These are phyloP conservation scores for Caryocar brasiliense DNA, from an alignment of 441 rosid genomes.

Conservation along the genomic window DNA sequence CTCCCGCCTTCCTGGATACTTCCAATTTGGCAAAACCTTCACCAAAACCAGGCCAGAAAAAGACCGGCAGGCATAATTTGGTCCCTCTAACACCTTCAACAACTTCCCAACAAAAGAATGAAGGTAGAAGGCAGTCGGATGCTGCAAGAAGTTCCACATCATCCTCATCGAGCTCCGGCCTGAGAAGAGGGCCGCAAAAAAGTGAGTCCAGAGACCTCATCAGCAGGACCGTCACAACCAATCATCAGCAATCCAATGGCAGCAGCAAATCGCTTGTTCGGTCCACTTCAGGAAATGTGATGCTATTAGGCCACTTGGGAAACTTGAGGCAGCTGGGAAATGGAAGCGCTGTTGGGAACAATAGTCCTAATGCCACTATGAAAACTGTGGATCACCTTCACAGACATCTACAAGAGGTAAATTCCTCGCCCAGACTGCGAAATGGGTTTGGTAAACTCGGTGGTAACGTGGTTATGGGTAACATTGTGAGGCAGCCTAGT, in stretches of 20 bases:
- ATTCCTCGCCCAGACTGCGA: slow-evolving; percentile 12
- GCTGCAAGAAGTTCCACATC: slow-evolving; percentile 36
- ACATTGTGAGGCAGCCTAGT: slow-evolving; percentile 44
- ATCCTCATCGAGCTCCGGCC: slow-evolving; percentile 23
- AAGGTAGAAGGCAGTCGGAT: slow-evolving; percentile 19
- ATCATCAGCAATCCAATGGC: slow-evolving; percentile 19
- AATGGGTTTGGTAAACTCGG: slow-evolving; percentile 18
- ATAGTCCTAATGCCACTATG: slow-evolving; percentile 23
- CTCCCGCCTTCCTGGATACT: slow-evolving; percentile 10
- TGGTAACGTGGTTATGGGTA: slow-evolving; percentile 41
- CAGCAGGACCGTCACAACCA: slow-evolving; percentile 10
- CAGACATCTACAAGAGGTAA: slow-evolving; percentile 12
- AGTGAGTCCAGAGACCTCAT: slow-evolving; percentile 25
- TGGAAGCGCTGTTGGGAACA: slow-evolving; percentile 9
- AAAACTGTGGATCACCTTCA: slow-evolving; percentile 16
- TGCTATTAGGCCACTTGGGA: slow-evolving; percentile 32
- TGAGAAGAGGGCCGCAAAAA: background rate
- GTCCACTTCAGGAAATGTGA: slow-evolving; percentile 32
- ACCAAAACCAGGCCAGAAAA: slow-evolving; percentile 21
- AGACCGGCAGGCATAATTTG: slow-evolving; percentile 13
- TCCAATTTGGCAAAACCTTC: slow-evolving; percentile 15
- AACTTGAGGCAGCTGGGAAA: slow-evolving; percentile 34
- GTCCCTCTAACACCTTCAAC: slow-evolving; percentile 8
- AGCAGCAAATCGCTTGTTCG: slow-evolving; percentile 23
- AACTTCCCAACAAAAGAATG: slow-evolving; percentile 10